A percentile compares a stretch with the other conserved stretches of the same genome.
phyloP scores from a whole-genome alignment of 169 alveolate genomes.

The Plasmodium coatneyi region DNA sequence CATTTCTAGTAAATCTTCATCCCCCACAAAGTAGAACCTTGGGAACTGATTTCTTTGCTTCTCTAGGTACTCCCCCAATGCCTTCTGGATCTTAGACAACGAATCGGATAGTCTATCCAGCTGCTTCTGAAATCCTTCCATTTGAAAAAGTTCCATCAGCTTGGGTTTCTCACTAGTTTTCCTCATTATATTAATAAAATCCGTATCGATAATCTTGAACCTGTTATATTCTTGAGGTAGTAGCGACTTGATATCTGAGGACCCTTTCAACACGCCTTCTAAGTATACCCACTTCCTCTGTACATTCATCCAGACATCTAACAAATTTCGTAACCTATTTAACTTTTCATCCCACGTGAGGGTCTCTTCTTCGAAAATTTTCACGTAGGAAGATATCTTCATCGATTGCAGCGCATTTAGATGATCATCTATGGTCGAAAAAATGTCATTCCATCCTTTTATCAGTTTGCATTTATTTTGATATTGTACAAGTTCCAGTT shows the following conservation, averaged over 20 bases:
- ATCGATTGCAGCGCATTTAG: slow-evolving; percentile 94
- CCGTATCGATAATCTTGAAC: slow-evolving; percentile 95
- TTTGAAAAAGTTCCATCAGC: slow-evolving; percentile 88
- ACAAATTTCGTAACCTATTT: slow-evolving; percentile 91
- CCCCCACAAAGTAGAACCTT: slow-evolving; percentile 98
- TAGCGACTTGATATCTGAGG: slow-evolving; percentile 96
- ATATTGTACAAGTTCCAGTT: slow-evolving; percentile 91
- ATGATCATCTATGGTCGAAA: slow-evolving; percentile 95
- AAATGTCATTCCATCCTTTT: slow-evolving; percentile 97
- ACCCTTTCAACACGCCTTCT: slow-evolving; percentile 97
- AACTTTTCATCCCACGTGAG: slow-evolving; percentile 96
- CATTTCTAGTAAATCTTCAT: slow-evolving; percentile 98
- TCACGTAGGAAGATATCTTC: slow-evolving; percentile 94
- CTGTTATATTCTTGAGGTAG: slow-evolving; percentile 95
- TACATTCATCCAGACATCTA: slow-evolving; percentile 98
- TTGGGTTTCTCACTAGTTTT: slow-evolving; percentile 92
- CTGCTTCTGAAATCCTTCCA: slow-evolving; percentile 93
- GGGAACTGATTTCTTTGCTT: slow-evolving; percentile 98
- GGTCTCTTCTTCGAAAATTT: slow-evolving; percentile 95
- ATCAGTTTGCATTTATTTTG: slow-evolving; percentile 94
- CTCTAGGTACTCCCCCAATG: slow-evolving; percentile 96
- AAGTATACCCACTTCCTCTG: slow-evolving; percentile 98
- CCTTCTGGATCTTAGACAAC: slow-evolving; percentile 95
- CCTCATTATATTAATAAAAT: slow-evolving; percentile 94
- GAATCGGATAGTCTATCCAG: slow-evolving; percentile 94